A percentile compares a stretch with the other conserved stretches of the same genome.
Conservation (phyloP, 176 grass and related monocot species). For the Lolium perenne region DNA sequence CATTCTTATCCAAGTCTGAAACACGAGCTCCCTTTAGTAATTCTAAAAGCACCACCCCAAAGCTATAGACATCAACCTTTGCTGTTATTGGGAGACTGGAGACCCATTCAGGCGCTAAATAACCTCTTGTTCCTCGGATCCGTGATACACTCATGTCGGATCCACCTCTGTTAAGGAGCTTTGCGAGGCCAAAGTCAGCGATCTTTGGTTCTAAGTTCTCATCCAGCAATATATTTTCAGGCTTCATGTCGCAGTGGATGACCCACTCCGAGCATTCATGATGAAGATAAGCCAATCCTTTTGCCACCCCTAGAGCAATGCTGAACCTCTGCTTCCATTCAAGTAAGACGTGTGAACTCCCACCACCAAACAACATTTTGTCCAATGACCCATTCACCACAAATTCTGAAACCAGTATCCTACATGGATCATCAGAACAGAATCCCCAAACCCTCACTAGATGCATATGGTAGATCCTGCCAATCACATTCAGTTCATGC, state of each 20-base stretch:
- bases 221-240: background rate
- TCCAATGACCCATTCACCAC: constrained; percentile 21
- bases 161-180: background rate
- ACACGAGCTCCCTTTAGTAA: background rate
- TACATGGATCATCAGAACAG: constrained; percentile 15
- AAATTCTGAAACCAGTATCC: constrained; percentile 11
- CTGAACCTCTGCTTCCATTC: constrained; percentile 12
- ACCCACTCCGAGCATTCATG: constrained; percentile 9
- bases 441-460: constrained; percentile 31
- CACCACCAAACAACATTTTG: background rate
- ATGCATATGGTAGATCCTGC: constrained; percentile 18
- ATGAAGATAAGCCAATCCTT: constrained; percentile 23
- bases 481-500: constrained; percentile 14
- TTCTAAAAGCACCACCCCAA: background rate
- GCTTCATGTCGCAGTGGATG: constrained; percentile 5
- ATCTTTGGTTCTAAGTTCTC: background rate
- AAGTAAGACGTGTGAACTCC: background rate
- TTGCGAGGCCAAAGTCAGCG: constrained; percentile 7
- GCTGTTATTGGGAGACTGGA: background rate
- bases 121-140: constrained; percentile 4
- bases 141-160: background rate
- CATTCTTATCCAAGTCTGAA: background rate
- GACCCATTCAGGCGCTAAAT: background rate
- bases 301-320: constrained; percentile 27
- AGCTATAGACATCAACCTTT: constrained; percentile 3